Conservation (phyloP, 1,284 basidiomycete species). For the Lentinula novae-zelandiae region DNA sequence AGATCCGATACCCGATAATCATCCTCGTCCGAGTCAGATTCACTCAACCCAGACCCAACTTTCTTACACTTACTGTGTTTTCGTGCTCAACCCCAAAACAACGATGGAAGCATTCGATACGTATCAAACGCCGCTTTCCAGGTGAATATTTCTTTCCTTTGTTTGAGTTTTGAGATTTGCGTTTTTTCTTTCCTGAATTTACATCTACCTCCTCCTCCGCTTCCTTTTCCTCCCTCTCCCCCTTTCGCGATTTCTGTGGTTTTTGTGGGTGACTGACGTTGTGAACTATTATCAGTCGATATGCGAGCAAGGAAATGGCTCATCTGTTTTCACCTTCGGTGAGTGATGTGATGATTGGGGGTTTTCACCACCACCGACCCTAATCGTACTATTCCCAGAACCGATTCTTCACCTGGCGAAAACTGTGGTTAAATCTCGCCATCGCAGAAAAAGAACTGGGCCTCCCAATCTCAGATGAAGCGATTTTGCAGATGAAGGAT, state of each 20-base stretch:
- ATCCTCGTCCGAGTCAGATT: neutral
- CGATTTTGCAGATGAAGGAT: conserved; percentile 90
- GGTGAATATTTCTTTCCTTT: conserved; percentile 33
- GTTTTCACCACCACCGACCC: too few relatives aligned
- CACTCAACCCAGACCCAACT: neutral
- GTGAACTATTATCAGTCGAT: conserved; percentile 61
- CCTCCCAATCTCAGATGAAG: conserved; percentile 84
- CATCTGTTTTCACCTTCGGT: conserved; percentile 92
- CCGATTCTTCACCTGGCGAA: conserved; percentile 95
- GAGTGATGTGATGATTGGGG: conserved; percentile 18
- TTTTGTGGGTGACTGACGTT: neutral
- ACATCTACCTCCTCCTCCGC: too few relatives aligned
- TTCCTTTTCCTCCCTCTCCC: too few relatives aligned
- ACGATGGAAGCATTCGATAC: conserved; percentile 66
- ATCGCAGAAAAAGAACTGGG: conserved; percentile 97
- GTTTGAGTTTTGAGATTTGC: too few relatives aligned
- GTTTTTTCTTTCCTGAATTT: too few relatives aligned
- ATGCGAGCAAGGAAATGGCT: conserved; percentile 99
- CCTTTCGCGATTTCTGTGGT: neutral
- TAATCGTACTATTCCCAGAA: conserved; percentile 50
- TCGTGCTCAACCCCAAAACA: neutral
- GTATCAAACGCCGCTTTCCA: conserved; percentile 75
- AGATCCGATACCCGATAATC: neutral
- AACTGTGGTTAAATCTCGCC: conserved; percentile 95
- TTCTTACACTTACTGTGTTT: neutral